These are phyloP conservation scores for Perilla frutescens DNA, from an alignment of 257 asterid genomes.

Conservation along the genomic window DNA sequence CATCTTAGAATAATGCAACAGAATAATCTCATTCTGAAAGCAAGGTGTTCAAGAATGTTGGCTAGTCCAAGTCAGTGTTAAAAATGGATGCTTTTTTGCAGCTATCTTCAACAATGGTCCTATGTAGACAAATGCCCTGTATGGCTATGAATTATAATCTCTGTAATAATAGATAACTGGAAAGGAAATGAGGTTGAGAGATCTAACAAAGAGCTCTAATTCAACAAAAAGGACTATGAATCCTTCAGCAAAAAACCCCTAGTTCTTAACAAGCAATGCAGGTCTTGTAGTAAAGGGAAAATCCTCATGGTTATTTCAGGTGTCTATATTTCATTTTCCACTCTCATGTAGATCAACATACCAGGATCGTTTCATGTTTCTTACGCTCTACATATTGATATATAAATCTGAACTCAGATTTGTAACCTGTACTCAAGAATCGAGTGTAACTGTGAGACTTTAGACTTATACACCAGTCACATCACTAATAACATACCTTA, in stretches of 20 bases:
- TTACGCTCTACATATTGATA: background rate
- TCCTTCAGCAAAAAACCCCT: background rate
- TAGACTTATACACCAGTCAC: slow-evolving; percentile 1
- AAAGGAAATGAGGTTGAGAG: background rate
- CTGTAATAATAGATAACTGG: background rate
- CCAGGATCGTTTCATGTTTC: background rate
- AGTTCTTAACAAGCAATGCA: background rate
- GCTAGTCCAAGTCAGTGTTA: background rate
- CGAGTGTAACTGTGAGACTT: background rate
- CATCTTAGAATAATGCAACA: background rate
- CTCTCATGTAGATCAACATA: background rate
- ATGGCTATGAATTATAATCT: background rate
- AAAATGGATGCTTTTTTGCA: background rate
- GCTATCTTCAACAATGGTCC: background rate
- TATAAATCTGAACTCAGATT: background rate
- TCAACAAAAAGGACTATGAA: background rate
- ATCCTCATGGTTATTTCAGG: background rate
- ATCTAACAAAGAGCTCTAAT: background rate
- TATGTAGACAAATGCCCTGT: background rate
- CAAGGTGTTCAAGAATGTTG: background rate
- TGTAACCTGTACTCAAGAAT: slow-evolving; percentile 18
- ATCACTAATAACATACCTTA: slow-evolving; percentile 48
- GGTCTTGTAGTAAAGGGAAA: background rate
- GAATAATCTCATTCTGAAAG: background rate
- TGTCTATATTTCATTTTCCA: background rate